Evolutionary conservation across 2,329 filamentous ascomycete species (phyloP).

Genomic region (Alternaria dauci): DNA sequence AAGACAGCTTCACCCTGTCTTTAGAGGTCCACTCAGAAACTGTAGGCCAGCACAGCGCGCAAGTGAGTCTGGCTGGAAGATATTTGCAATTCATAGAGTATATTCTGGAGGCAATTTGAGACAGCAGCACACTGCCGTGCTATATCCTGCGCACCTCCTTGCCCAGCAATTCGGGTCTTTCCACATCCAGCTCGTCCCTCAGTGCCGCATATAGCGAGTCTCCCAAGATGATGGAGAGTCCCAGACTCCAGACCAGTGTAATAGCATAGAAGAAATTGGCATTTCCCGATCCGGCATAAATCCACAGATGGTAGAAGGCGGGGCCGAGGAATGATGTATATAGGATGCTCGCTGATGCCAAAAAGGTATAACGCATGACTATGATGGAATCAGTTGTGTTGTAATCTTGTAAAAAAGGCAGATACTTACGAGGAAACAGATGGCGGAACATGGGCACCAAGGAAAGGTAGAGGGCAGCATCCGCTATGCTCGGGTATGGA

Average conservation of each 20-base stretch:
- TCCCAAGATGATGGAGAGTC: conserved; percentile 83
- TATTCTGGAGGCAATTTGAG: background rate
- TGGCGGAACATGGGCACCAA: conserved; percentile 88
- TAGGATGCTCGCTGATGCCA: conserved; percentile 81
- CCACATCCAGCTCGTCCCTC: conserved; percentile 91
- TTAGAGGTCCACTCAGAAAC: background rate
- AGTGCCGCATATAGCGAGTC: conserved; percentile 89
- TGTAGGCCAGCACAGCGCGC: background rate
- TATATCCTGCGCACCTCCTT: conserved; percentile 87
- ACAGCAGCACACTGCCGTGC: background rate
- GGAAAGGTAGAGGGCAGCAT: conserved; percentile 85
- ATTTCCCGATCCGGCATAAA: conserved; percentile 96
- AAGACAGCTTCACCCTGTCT: conserved; percentile 6
- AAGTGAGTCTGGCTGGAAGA: background rate
- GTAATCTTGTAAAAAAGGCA: too few species aligned
- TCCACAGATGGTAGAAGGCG: conserved; percentile 96
- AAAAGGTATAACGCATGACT: conserved; percentile 94
- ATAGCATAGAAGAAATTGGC: conserved; percentile 99
- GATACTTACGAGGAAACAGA: conserved; percentile 76
- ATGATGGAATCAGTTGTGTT: too few species aligned
- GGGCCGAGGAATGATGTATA: conserved; percentile 91
- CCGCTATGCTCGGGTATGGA: conserved; percentile 92
- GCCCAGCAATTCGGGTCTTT: conserved; percentile 87
- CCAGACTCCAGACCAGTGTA: conserved; percentile 96
- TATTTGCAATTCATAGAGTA: background rate